phyloP scores from a whole-genome alignment of 2,329 filamentous ascomycete genomes.

The Aureobasidium uvarum region DNA sequence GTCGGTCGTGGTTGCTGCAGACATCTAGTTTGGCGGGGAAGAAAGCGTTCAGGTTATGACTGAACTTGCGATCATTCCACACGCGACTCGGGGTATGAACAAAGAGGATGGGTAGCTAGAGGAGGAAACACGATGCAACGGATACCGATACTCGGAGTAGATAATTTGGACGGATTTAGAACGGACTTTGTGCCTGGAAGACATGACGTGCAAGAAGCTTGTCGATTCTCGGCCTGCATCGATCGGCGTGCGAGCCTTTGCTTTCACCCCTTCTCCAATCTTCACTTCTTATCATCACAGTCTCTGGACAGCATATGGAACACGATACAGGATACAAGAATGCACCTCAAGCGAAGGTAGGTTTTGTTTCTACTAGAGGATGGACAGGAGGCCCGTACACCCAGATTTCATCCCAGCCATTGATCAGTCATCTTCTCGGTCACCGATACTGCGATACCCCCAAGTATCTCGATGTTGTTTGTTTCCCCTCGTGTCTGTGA shows the following conservation, averaged over 20 bases:
- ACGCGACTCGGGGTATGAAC: no score
- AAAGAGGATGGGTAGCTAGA: not conserved
- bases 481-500: not conserved
- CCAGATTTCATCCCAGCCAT: not conserved
- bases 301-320: not conserved
- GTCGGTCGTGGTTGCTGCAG: not conserved
- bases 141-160: not conserved
- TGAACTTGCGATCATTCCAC: not conserved
- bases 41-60: not conserved
- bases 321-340: not conserved
- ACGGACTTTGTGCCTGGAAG: not conserved
- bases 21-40: not conserved
- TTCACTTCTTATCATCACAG: not conserved
- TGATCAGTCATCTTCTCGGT: not conserved
- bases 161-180: conserved; percentile 11
- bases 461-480: not conserved
- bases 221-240: conserved; percentile 14
- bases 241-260: not conserved
- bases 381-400: not conserved
- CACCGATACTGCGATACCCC: not conserved
- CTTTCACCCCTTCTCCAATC: not conserved
- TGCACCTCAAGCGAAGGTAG: no score
- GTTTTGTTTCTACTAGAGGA: not conserved
- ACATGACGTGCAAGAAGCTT: conserved; percentile 6
- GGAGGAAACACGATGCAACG: not conserved